Base-by-base conservation (phyloP, 257 asterid species). In the Nicotiana benthamiana region DNA sequence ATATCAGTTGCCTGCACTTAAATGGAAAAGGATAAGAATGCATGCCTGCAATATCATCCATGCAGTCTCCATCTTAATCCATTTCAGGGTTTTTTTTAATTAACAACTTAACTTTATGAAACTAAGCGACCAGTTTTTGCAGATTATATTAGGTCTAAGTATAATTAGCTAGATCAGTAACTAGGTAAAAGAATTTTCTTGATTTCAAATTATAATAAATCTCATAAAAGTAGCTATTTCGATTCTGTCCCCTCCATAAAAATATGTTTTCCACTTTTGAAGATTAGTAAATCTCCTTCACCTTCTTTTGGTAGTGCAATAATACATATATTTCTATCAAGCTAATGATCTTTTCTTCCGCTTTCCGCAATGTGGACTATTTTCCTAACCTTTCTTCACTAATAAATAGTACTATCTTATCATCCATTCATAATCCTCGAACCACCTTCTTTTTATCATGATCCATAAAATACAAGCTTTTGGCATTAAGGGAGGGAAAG, bases 381-480 rank as follows among this genome's bases (percentile, higher is more conserved):
- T 59, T 59, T 59, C 65, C 17, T n/a, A 36, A 68, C 76, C 24
- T 17, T 66, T 65, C 75, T 67, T 67, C 30, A 67, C 30, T 40
- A 68, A 18, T 34, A 17, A 66, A 40, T 40, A n/a, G 22, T 34
- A 36, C n/a, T 40, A 68, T 40, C 77, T 40, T 40, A n/a, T 68
- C 56, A 68, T 20, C 76, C 2, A 27, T 27, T 17, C 6, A 65
- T 66, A 51, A 68, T 12, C 56, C 56, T 40, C 75, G 4, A 4
- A 40, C 56, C 56, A 20, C 5, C 77, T 40, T 11, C 40, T 68
- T 79, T 66, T 61, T 54, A 59, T 48, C 62, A 61, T 27, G 32
- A 48, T 51, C 53, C 75, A 11, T 24, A 80, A 60, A 62, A 81
- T 51, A 78, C 36, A 68, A 62, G 30, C 28, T 26, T 70, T 81